These are phyloP conservation scores for Oenanthe sinensis DNA, from an alignment of 129 eudicot genomes.

Conservation along the genomic window DNA sequence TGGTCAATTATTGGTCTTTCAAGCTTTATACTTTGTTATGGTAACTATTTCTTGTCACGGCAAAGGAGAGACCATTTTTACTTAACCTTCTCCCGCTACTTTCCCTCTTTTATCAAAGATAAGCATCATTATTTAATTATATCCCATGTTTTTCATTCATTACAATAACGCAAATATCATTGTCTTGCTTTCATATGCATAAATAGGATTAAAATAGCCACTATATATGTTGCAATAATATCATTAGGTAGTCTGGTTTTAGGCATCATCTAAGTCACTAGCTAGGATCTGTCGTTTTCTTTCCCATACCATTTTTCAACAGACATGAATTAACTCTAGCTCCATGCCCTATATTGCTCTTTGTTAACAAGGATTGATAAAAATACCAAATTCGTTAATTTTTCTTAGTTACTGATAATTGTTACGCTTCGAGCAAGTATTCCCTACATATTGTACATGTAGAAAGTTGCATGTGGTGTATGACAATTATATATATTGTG, in stretches of 20 bases:
- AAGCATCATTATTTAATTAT: not conserved
- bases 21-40: not conserved
- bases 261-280: not conserved
- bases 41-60: not conserved
- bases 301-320: not conserved
- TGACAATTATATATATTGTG: not conserved
- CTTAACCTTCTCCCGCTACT: not conserved
- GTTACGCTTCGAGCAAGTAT: conserved; percentile 1
- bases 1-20: conserved; percentile 4
- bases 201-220: not conserved
- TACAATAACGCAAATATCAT: not conserved
- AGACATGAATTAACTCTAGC: conserved; percentile 27
- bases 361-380: not conserved
- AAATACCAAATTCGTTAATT: not conserved
- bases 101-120: not conserved
- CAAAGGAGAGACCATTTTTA: conserved; percentile 1
- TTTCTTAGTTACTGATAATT: not conserved
- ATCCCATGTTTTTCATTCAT: not conserved
- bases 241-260: not conserved
- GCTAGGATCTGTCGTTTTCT: not conserved
- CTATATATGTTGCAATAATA: conserved; percentile 1
- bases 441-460: not conserved
- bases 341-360: conserved; percentile 9
- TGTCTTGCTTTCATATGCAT: not conserved
- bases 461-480: not conserved